A percentile compares a stretch with the other conserved stretches of the same genome.
Conservation (phyloP, 164 flowering plant species). For the Magnolia kwangsiensis region DNA sequence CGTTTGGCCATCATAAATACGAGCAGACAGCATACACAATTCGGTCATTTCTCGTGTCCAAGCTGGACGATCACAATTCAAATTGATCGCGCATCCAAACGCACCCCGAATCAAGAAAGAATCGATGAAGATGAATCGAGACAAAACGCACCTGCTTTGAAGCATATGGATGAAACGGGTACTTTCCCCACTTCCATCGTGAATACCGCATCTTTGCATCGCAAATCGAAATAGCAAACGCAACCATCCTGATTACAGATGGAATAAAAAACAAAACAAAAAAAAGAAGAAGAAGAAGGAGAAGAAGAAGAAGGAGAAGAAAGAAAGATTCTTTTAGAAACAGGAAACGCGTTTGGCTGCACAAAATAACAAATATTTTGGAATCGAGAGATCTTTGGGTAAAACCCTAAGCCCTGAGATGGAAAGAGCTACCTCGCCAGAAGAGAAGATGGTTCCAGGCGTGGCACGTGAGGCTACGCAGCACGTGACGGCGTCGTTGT, state of each 20-base stretch:
- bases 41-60: not conserved
- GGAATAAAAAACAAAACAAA: not conserved
- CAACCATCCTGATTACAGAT: constrained; percentile 63
- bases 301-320: too few species aligned
- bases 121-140: not conserved
- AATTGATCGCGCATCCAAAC: not conserved
- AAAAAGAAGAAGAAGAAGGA: too few species aligned
- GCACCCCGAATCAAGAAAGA: not conserved
- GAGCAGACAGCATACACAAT: not conserved
- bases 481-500: constrained; percentile 68
- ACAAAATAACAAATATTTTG: not conserved
- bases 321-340: not conserved
- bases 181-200: constrained; percentile 51
- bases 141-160: constrained; percentile 61
- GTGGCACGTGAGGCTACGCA: constrained; percentile 67
- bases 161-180: constrained; percentile 73
- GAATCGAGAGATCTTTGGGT: not conserved
- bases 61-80: not conserved
- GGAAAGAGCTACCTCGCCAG: constrained; percentile 58
- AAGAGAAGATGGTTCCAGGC: constrained; percentile 67
- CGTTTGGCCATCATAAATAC: not conserved
- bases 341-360: not conserved
- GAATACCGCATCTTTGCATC: constrained; percentile 66
- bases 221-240: constrained; percentile 83
- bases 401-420: not conserved